Conservation (phyloP, 352 stramenopile genomes). For the Elongisporangium senticosum region DNA sequence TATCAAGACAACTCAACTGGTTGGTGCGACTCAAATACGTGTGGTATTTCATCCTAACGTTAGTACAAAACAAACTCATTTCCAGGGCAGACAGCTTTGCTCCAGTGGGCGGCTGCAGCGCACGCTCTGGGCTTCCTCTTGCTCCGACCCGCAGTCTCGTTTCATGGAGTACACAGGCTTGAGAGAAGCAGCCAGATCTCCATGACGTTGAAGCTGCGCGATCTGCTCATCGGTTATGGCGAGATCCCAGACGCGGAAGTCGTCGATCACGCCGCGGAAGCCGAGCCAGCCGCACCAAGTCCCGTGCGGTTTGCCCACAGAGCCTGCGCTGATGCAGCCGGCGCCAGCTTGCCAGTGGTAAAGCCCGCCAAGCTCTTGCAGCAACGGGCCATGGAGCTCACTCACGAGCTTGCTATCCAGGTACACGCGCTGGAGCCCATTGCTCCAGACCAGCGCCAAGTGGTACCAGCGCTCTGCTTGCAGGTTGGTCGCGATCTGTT, state of each 20-base stretch:
- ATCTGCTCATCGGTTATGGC: no score
- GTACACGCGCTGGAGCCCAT: slow-evolving; percentile 10
- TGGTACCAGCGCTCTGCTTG: slow-evolving; percentile 15
- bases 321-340: slow-evolving; percentile 23
- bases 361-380: not conserved
- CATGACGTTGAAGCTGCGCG: no score
- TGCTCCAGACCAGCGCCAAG: not conserved
- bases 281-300: slow-evolving; percentile 34
- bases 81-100: slow-evolving; percentile 3
- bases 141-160: no score
- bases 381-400: slow-evolving; percentile 11
- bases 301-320: slow-evolving; percentile 15
- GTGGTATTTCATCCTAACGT: no score
- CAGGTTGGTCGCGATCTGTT: slow-evolving; percentile 4
- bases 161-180: no score
- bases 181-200: no score
- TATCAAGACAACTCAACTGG: no score
- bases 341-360: slow-evolving; percentile 32
- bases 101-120: slow-evolving; percentile 1
- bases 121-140: no score
- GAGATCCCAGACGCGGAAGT: slow-evolving; percentile 17
- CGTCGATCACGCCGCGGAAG: slow-evolving; percentile 35
- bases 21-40: no score
- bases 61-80: no score
- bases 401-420: slow-evolving; percentile 11